Evolutionary conservation across 2,329 filamentous ascomycete species (phyloP).

Genomic region (Incumbomyces lentus): DNA sequence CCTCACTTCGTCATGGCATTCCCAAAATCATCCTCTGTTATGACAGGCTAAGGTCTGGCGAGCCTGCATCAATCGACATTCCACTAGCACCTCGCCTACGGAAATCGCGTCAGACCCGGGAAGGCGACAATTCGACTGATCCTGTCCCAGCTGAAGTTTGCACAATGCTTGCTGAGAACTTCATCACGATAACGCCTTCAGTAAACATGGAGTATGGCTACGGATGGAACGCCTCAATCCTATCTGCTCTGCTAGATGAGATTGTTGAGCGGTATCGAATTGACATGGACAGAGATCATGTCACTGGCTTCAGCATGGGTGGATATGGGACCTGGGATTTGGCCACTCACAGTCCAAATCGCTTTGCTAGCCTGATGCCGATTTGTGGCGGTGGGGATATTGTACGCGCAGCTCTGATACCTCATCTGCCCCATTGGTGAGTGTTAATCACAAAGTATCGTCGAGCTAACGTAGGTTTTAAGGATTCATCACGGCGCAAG

Average conservation of each 20-base stretch:
- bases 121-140: conserved; percentile 10
- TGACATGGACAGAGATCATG: conserved; percentile 12
- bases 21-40: conserved; percentile 15
- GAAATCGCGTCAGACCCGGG: conserved; percentile 6
- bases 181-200: conserved; percentile 14
- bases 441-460: background rate
- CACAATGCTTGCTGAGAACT: conserved; percentile 11
- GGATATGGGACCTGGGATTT: conserved; percentile 15
- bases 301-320: conserved; percentile 15
- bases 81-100: conserved; percentile 7
- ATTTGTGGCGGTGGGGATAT: conserved; percentile 13
- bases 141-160: conserved; percentile 10
- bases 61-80: conserved; percentile 8
- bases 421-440: conserved; percentile 16
- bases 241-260: conserved; percentile 13
- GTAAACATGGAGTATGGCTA: conserved; percentile 13
- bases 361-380: conserved; percentile 12
- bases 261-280: conserved; percentile 12
- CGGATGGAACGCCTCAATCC: conserved; percentile 12
- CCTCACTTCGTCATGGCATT: conserved; percentile 11
- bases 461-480: background rate
- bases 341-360: conserved; percentile 9
- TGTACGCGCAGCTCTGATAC: conserved; percentile 7
- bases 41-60: conserved; percentile 11
- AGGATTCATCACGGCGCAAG: conserved; percentile 13